Base-by-base conservation (phyloP, 2,329 filamentous ascomycete species). In the Colletotrichum gloeosporioides region DNA sequence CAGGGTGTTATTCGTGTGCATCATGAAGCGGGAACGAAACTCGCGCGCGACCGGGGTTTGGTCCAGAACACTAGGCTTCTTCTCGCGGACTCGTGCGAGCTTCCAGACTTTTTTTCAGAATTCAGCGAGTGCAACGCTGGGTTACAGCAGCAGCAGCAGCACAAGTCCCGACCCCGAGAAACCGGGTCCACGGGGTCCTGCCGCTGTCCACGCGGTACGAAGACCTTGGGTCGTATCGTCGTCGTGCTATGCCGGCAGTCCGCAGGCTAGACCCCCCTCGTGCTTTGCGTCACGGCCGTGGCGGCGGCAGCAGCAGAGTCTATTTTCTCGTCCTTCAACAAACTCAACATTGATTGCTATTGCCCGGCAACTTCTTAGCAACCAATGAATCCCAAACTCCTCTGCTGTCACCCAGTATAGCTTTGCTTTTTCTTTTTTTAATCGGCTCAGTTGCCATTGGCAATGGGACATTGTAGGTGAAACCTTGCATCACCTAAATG, bases 171-270 rank as follows among this genome's bases (percentile, higher is more conserved):
- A 64, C 39, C 63, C 73, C 73, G 64, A 76, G 57, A 75, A 63
- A 44, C 55, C 73, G 73, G 73, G 62, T 73, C 68, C 69, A 76
- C 73, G 57, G 73, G 69, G 73, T 68, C 39, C 57, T 68, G 73
- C 29, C 69, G 65, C 39, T 61, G 44, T 16, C 44, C 64, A 61
- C 44, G 64, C 65, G 29, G 25, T 27, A 18, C 12, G 65, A 31
- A 57, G 16, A 8, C 22, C 53, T 16, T 15, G 18, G 27, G 53
- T 57, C 53, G 53, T 57, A 57, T 57, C 53, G 53, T 57, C 22
- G 53, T 69, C 53, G 53, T 61, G 59, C 61, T 36, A 53, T 49
- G 67, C 67, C 67, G 57, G 67, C 57, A 70, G 67, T 70, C 69
- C 69, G 18, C 39, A 44, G 9, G 39, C 39, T 44, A n/a, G 39